Evolutionary conservation across 495 filamentous ascomycete species (phyloP), one percentile per base, ranked within the genome.

Genomic region (Aspergillus saccharolyticus): DNA sequence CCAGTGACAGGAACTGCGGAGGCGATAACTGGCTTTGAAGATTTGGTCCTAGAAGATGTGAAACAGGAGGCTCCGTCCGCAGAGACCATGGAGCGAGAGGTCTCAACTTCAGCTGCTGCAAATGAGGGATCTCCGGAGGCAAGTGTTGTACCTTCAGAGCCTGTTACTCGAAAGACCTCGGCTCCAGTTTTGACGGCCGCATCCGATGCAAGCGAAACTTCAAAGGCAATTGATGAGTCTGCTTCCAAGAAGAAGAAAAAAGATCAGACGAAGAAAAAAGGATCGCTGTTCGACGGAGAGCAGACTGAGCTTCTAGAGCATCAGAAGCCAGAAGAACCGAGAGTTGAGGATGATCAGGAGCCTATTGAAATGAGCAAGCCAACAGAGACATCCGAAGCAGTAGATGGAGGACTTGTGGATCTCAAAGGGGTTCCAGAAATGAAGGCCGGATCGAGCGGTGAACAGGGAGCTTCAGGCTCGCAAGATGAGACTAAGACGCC

Each of bases 161-260:
- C 54, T 44, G 30, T 51, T 4, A 22, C 49, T 4, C 24, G 47
- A 17, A 44, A 52, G 22, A n/a, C 30, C 4, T 39, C 53, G 20
- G 16, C n/a, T 15, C 24, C 25, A 22, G 19, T 19, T 43, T 25
- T 54, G 42, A 46, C 48, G 25, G 18, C 42, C 16, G 30, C 54
- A 39, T 12, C 14, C 33, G 12, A 39, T 15, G 33, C 33, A 39
- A 15, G 12, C 33, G 4, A 39, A 39, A 12, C 2, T 5, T 12
- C 33, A 12, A 39, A 39, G 10, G 10, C 33, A 15, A 10, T 12
- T 14, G 39, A 33, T 1, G 55, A 57, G 3, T 8, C 42, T 4
- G 46, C 57, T 24, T 55, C 66, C 51, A 72, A 77, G 60, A 70
- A 76, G 58, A 73, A 71, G 52, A 67, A 44, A 9, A 59, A 52